phyloP scores from a whole-genome alignment of 179 eudicot species.

The Corrigiola litoralis region DNA sequence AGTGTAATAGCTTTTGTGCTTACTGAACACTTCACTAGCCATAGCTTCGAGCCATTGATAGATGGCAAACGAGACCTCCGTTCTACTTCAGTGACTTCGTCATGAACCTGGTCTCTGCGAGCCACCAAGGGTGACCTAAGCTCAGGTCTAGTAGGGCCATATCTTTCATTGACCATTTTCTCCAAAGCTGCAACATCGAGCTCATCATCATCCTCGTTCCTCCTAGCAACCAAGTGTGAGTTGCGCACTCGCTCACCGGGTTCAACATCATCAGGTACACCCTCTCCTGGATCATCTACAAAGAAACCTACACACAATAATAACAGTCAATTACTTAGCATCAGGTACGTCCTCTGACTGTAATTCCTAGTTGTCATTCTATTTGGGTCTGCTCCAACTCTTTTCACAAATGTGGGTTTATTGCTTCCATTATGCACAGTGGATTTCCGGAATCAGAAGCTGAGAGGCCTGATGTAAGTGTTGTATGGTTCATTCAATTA shows the following conservation, averaged over 20 bases:
- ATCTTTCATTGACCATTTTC: slow-evolving; percentile 54
- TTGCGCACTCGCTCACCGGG: slow-evolving; percentile 41
- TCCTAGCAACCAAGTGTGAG: slow-evolving; percentile 42
- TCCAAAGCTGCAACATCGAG: slow-evolving; percentile 60
- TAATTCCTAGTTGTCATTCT: neutral
- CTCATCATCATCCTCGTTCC: slow-evolving; percentile 66
- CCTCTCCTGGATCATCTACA: slow-evolving; percentile 42
- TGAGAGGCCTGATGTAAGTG: too few species aligned
- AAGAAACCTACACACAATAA: slow-evolving; percentile 65
- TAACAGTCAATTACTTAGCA: neutral
- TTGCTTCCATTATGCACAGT: too few species aligned
- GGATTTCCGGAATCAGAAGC: too few species aligned
- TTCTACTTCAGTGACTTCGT: slow-evolving; percentile 69
- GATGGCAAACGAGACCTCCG: slow-evolving; percentile 80
- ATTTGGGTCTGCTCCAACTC: too few species aligned
- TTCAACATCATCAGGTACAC: slow-evolving; percentile 53
- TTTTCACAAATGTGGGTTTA: too few species aligned
- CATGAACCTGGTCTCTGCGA: slow-evolving; percentile 51
- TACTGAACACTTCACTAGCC: slow-evolving; percentile 98
- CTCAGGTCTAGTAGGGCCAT: slow-evolving; percentile 29
- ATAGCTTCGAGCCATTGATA: slow-evolving; percentile 75
- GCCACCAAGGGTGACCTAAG: too few species aligned
- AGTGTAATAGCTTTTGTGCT: neutral
- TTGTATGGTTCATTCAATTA: too few species aligned
- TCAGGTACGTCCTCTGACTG: neutral